These are phyloP conservation scores for Serendipita sp. DNA, from an alignment of 768 basidiomycete species.

Conservation along the genomic window DNA sequence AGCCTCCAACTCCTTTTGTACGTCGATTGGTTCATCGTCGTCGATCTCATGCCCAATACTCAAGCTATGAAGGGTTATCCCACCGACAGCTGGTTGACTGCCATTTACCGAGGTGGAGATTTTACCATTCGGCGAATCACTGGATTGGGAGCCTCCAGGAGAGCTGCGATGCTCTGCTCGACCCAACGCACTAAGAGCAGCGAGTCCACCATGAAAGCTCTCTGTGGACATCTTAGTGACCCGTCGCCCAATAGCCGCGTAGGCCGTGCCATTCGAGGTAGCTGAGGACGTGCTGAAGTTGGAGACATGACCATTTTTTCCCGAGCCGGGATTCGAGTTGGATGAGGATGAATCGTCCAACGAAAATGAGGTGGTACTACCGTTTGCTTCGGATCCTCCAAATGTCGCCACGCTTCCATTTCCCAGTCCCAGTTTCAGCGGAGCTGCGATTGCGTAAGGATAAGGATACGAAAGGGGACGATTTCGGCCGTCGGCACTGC, in stretches of 20 bases:
- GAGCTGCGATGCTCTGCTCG: background rate
- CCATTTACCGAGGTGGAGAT: background rate
- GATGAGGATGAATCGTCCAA: background rate
- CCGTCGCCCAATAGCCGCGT: background rate
- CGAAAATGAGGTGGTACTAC: background rate
- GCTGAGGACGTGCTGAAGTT: background rate
- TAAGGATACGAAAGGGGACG: background rate
- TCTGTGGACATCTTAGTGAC: background rate
- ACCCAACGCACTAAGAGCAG: background rate
- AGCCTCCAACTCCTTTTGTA: constrained; percentile 1
- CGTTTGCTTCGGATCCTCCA: background rate
- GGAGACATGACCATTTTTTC: background rate
- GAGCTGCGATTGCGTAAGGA: background rate
- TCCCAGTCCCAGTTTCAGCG: background rate
- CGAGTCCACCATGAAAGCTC: background rate
- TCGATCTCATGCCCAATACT: background rate
- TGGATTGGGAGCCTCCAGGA: background rate
- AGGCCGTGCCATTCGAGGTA: background rate
- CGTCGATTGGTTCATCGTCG: background rate
- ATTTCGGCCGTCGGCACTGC: background rate
- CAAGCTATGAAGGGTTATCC: background rate
- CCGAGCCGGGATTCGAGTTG: background rate
- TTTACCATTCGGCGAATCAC: background rate
- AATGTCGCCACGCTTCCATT: constrained; percentile 3
- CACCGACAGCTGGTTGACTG: background rate